Conservation (phyloP, 2,329 filamentous ascomycete genomes). For the Knufia fluminis region DNA sequence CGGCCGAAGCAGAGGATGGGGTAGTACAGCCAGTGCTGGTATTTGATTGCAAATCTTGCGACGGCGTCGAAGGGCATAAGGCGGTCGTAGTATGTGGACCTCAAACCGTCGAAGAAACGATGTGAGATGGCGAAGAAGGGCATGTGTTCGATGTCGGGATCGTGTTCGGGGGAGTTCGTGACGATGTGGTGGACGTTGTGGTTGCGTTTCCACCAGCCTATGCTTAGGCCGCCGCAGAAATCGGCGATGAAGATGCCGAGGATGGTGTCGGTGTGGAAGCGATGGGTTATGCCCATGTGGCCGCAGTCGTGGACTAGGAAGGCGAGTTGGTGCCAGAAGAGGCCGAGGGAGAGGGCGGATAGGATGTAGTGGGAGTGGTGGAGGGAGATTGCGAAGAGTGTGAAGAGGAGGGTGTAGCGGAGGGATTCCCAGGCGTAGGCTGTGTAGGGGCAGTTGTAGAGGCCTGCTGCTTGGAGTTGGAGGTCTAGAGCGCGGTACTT, state of each 20-base stretch:
- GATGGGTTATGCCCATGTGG: conserved; percentile 94
- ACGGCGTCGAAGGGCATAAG: conserved; percentile 67
- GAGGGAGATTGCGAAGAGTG: conserved; percentile 52
- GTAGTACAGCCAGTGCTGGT: conserved; percentile 78
- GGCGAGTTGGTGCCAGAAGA: conserved; percentile 87
- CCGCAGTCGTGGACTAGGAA: conserved; percentile 93
- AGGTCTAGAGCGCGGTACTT: conserved; percentile 76
- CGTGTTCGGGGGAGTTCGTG: conserved; percentile 89
- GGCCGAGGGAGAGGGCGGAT: conserved; percentile 67
- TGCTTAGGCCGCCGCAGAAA: conserved; percentile 76
- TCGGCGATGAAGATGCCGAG: conserved; percentile 88
- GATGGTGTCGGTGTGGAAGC: conserved; percentile 70
- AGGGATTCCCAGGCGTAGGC: conserved; percentile 66
- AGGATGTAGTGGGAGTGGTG: conserved; percentile 56
- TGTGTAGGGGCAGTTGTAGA: conserved; percentile 77
- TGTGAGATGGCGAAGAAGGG: conserved; percentile 84
- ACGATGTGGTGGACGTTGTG: conserved; percentile 97
- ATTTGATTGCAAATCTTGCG: conserved; percentile 60
- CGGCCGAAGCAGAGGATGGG: conserved; percentile 69
- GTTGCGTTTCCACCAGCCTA: conserved; percentile 94
- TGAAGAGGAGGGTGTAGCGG: conserved; percentile 63
- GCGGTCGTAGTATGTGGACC: conserved; percentile 74
- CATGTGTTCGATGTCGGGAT: conserved; percentile 88
- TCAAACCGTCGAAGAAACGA: conserved; percentile 62
- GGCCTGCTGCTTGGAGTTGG: conserved; percentile 60